Base-by-base conservation (phyloP, 805 yeast species). In the Kurtzmaniella cleridarum region DNA sequence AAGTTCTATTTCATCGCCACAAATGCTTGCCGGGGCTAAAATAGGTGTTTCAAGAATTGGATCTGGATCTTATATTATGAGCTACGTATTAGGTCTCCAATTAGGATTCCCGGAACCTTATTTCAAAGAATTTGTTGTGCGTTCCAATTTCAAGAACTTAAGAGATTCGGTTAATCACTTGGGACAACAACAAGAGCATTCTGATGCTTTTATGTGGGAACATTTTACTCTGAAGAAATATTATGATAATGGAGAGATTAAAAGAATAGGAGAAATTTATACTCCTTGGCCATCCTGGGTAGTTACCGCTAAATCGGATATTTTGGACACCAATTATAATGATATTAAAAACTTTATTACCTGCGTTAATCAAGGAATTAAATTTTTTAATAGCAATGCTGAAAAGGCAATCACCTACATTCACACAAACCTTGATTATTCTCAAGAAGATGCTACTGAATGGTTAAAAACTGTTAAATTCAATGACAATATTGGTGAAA, bases 221-320 rank as follows among this genome's bases (percentile, higher is more conserved):
- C 75, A 84, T 60, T 89, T 89, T 67, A 89, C 97, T 1, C 79
- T 90, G 27, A 89, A 89, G 55, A 78, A 77, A 56, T 89, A 85
- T 64, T 87, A 84, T 58, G 96, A 86, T 53, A 73, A 64, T 40
- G 74, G 77, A 15, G 96, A 88, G 51, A 81, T 90, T 62, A 86
- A 84, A 62, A 69, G 76, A 48, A 79, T 89, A 43, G 97, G 95
- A 12, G 86, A 84, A 47, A 88, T 89, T 41, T 85, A 84, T 62
- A 89, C 97, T 0, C 97, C 97, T 14, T 89, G 97, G 97, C 91
- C 96, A 9, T 84, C 95, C 2, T 89, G 96, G 96, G 90, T 87
- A 12, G 71, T 88, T 35, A 77, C 79, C 15, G 78, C 78, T 4
- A 60, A 71, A 38, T 53, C 63, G 12, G 65, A 62, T n/a, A 48